Percentiles rank a stretch among this genome's conserved stretches.
phyloP scores from a whole-genome alignment of 768 basidiomycete species.

The Mycena crocata region DNA sequence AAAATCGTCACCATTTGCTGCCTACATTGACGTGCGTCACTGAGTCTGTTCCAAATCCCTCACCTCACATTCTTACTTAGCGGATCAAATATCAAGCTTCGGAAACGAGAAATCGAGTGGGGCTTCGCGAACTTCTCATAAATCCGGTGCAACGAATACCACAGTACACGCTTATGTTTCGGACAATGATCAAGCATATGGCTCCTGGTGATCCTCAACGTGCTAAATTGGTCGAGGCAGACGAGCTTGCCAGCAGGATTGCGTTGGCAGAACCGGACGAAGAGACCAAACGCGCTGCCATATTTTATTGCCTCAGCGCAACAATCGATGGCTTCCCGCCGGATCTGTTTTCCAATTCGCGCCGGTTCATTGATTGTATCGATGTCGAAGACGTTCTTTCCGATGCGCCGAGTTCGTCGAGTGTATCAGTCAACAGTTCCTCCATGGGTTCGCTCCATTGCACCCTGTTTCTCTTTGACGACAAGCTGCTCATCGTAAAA shows the following conservation, averaged over 20 bases:
- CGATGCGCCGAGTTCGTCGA: slow-evolving; percentile 61
- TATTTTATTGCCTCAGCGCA: slow-evolving; percentile 86
- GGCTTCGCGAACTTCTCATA: slow-evolving; percentile 92
- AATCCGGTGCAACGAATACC: slow-evolving; percentile 97
- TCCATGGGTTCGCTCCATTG: slow-evolving; percentile 74
- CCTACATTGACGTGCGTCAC: slow-evolving; percentile 85
- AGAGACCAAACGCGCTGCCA: slow-evolving; percentile 88
- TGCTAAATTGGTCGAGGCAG: slow-evolving; percentile 82
- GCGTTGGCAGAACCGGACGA: slow-evolving; percentile 93
- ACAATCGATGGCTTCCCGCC: slow-evolving; percentile 94
- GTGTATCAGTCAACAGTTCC: slow-evolving; percentile 53
- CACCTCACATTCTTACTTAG: slow-evolving; percentile 50
- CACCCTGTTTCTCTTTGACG: slow-evolving; percentile 93
- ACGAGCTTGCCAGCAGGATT: slow-evolving; percentile 89
- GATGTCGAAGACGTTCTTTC: slow-evolving; percentile 87
- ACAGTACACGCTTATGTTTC: slow-evolving; percentile 92
- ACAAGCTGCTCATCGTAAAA: slow-evolving; percentile 93
- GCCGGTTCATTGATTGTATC: slow-evolving; percentile 90
- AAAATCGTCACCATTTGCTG: slow-evolving; percentile 83
- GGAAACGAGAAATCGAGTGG: slow-evolving; percentile 83
- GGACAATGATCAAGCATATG: slow-evolving; percentile 94
- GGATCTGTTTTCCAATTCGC: slow-evolving; percentile 87
- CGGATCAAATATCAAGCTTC: slow-evolving; percentile 87
- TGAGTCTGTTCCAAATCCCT: slow-evolving; percentile 6
- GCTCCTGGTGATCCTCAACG: slow-evolving; percentile 81